phyloP scores from a whole-genome alignment of 1,284 basidiomycete species.

The Somion occarium region DNA sequence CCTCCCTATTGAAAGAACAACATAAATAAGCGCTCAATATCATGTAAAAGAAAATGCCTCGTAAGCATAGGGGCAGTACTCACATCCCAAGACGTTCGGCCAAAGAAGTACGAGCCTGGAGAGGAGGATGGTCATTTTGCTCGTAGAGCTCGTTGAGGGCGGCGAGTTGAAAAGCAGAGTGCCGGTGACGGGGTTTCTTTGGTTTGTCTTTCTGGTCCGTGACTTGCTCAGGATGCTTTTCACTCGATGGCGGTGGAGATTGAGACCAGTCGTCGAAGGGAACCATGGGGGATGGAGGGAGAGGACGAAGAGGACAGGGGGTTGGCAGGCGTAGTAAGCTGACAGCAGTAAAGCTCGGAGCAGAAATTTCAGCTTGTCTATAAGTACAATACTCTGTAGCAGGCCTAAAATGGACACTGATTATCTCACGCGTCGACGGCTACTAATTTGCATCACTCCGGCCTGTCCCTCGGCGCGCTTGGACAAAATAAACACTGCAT shows the following conservation, averaged over 20 bases:
- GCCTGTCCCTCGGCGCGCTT: slow-evolving; percentile 4
- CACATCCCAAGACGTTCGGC: slow-evolving; percentile 72
- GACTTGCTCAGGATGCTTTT: slow-evolving; percentile 26
- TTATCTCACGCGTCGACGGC: slow-evolving; percentile 29
- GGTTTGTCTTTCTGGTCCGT: slow-evolving; percentile 34
- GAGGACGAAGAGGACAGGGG: slow-evolving; percentile 12
- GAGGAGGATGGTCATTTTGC: slow-evolving; percentile 67
- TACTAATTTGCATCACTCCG: slow-evolving; percentile 21
- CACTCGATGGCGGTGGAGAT: slow-evolving; percentile 16
- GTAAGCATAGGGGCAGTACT: slow-evolving; percentile 28
- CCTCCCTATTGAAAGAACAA: slow-evolving; percentile 48
- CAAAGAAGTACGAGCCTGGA: slow-evolving; percentile 59
- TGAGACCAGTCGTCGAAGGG: slow-evolving; percentile 26
- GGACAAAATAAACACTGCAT: slow-evolving; percentile 4
- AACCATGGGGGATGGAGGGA: slow-evolving; percentile 29
- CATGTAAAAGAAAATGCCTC: slow-evolving; percentile 1
- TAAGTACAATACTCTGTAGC: slow-evolving; percentile 23
- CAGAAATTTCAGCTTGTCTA: slow-evolving; percentile 28
- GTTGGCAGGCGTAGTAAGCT: slow-evolving; percentile 18
- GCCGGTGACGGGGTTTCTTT: slow-evolving; percentile 75
- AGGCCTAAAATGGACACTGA: slow-evolving; percentile 25
- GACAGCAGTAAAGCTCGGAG: slow-evolving; percentile 19
- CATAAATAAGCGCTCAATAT: slow-evolving; percentile 15
- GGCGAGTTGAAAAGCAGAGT: slow-evolving; percentile 61
- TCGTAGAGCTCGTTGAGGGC: slow-evolving; percentile 75